Evolutionary conservation across 1,139 yeast species (phyloP), one percentile per base, ranked within the genome.

Genomic region (Saccharomyces hybrid): DNA sequence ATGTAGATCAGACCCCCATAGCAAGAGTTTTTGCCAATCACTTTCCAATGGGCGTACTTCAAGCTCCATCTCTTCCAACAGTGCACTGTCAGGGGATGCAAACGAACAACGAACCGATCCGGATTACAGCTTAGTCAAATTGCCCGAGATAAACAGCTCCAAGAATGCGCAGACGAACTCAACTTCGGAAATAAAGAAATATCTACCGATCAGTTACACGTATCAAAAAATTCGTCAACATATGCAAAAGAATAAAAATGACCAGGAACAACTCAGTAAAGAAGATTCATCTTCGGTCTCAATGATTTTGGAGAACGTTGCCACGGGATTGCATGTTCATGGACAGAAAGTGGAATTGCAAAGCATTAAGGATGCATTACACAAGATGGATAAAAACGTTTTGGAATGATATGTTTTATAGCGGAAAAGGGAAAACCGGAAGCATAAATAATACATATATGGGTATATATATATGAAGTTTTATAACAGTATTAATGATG

Each of bases 1-100:
- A 71, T 90, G 97, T 71, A 59, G 57, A 46, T 46, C 34, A 8
- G 61, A 60, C 46, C 55, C 59, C 14, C 54, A 55, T n/a, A 52
- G 55, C 14, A 55, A 49, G 44, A 57, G 55, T 3, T 54, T 56
- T 26, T 55, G 59, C 38, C 56, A 55, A 31, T 54, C 60, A 9
- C 47, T 53, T 5, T 53, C 49, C 50, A 57, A 52, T 6, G 48
- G 46, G 14, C 42, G 42, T 9, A 38, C 13, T 38, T 38, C 42
- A 38, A 16, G 42, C 23, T 38, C 23, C 23, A 8, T 14, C 23
- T 38, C 42, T 38, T 14, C 42, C 42, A 38, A 8, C 23, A 38
- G 42, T 38, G 19, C 25, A 7, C 11, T 38, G 25, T 9, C 42
- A 16, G 13, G 19, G 38, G 44, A 53, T 7, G 28, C 23, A 26